Percentiles rank a stretch among this genome's conserved stretches.
phyloP scores from a whole-genome alignment of 371 early-diverging fungal genomes.

The Apophysomyces ossiformis region DNA sequence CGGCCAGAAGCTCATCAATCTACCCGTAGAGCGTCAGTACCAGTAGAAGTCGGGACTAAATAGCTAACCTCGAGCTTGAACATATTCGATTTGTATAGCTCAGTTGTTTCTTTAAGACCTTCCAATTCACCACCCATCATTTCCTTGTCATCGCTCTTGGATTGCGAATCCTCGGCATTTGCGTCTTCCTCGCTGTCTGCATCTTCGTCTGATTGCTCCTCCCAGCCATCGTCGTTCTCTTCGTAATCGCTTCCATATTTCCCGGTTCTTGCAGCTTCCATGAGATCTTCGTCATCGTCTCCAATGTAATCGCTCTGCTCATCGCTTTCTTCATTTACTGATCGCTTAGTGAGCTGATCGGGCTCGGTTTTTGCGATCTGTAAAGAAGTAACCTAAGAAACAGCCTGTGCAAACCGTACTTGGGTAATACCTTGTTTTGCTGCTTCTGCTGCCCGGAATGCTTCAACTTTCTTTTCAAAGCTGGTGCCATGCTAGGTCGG shows the following conservation, averaged over 20 bases:
- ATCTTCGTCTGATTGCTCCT: constrained; percentile 49
- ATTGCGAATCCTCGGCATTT: constrained; percentile 10
- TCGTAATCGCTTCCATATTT: constrained; percentile 41
- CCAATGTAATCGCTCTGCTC: constrained; percentile 15
- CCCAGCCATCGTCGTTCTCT: constrained; percentile 43
- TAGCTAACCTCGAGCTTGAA: constrained; percentile 80
- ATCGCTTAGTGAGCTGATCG: background rate
- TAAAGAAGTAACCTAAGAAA: background rate
- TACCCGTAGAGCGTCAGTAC: constrained; percentile 19
- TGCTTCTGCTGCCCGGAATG: background rate
- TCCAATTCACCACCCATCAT: constrained; percentile 87
- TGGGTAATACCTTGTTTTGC: background rate
- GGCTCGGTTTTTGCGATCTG: constrained; percentile 1
- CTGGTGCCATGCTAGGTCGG: constrained; percentile 2
- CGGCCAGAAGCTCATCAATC: constrained; percentile 85
- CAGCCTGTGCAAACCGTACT: background rate
- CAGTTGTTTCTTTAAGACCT: constrained; percentile 79
- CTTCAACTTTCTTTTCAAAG: constrained; percentile 8
- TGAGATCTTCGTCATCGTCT: constrained; percentile 35
- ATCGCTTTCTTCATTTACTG: constrained; percentile 12
- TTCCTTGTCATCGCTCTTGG: constrained; percentile 41
- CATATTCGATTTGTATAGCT: constrained; percentile 89
- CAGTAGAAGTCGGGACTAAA: background rate
- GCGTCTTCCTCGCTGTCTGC: constrained; percentile 43
- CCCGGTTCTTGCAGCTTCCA: constrained; percentile 26